phyloP scores from a whole-genome alignment of 805 yeast species.

The Candida railenensis region DNA sequence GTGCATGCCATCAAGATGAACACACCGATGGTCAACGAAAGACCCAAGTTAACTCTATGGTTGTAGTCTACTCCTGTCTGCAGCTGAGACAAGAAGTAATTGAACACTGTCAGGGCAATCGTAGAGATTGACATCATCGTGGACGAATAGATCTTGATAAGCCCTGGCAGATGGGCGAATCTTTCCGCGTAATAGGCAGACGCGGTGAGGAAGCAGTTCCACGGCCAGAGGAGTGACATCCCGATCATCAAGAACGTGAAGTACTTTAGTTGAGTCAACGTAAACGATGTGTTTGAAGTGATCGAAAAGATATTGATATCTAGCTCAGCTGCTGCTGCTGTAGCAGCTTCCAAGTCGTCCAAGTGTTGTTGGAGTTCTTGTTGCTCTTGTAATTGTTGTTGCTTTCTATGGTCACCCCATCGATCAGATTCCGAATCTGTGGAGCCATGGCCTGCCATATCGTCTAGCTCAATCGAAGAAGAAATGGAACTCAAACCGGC shows the following conservation, averaged over 20 bases:
- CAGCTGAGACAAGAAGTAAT: constrained; percentile 59
- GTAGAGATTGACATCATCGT: constrained; percentile 90
- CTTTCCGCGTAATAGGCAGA: constrained; percentile 73
- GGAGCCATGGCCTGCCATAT: constrained; percentile 5
- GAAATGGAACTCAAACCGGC: constrained; percentile 5
- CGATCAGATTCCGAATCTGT: constrained; percentile 5
- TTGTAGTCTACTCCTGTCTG: constrained; percentile 62
- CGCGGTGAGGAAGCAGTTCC: constrained; percentile 90
- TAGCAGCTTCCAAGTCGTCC: neutral
- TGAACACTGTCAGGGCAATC: constrained; percentile 57
- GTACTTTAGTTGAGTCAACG: constrained; percentile 40
- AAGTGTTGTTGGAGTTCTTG: neutral
- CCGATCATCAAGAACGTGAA: constrained; percentile 68
- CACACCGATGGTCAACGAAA: constrained; percentile 51
- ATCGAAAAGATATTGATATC: constrained; percentile 2
- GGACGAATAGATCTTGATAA: constrained; percentile 65
- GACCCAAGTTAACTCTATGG: constrained; percentile 59
- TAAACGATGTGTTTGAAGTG: constrained; percentile 2
- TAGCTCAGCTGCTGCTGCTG: constrained; percentile 1
- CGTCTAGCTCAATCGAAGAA: constrained; percentile 3
- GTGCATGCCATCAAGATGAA: constrained; percentile 59
- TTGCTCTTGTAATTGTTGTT: neutral
- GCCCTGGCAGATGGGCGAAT: constrained; percentile 47
- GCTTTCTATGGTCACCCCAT: constrained; percentile 1
- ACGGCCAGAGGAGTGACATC: constrained; percentile 87